These are phyloP conservation scores for Clitoria ternatea DNA, from an alignment of 306 rosid species.

Conservation along the genomic window DNA sequence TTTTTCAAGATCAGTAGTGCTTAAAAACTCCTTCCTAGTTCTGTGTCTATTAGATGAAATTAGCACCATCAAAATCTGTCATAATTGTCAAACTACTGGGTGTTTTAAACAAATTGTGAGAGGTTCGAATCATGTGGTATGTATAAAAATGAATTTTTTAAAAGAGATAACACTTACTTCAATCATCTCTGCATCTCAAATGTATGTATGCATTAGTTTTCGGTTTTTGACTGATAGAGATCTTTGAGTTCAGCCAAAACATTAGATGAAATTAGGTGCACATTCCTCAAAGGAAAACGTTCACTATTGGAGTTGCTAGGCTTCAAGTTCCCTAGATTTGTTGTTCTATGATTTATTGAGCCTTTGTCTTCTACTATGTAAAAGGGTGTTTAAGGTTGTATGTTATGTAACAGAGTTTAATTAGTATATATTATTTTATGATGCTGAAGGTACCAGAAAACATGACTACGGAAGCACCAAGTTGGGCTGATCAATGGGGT, in stretches of 20 bases:
- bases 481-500: conserved; percentile 97
- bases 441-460: background rate
- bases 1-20: background rate
- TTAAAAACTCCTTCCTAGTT: background rate
- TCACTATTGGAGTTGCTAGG: background rate
- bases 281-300: background rate
- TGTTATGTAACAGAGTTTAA: background rate
- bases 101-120: too few relatives aligned
- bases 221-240: too few relatives aligned
- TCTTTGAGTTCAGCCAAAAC: too few relatives aligned
- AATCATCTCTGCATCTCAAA: too few relatives aligned
- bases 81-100: too few relatives aligned
- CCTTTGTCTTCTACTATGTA: background rate
- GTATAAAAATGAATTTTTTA: too few relatives aligned
- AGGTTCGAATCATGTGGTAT: too few relatives aligned
- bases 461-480: conserved; percentile 76
- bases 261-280: background rate
- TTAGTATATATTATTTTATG: background rate
- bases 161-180: too few relatives aligned
- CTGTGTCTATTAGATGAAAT: background rate
- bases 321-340: background rate
- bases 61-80: too few relatives aligned
- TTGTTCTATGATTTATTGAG: conserved; percentile 8
- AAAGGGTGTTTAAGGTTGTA: background rate
- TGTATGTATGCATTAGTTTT: too few relatives aligned